Percentiles rank a stretch among this genome's conserved stretches.
phyloP scores from a whole-genome alignment of 1,284 basidiomycete species.

The Melanopsichium pennsylvanicum region DNA sequence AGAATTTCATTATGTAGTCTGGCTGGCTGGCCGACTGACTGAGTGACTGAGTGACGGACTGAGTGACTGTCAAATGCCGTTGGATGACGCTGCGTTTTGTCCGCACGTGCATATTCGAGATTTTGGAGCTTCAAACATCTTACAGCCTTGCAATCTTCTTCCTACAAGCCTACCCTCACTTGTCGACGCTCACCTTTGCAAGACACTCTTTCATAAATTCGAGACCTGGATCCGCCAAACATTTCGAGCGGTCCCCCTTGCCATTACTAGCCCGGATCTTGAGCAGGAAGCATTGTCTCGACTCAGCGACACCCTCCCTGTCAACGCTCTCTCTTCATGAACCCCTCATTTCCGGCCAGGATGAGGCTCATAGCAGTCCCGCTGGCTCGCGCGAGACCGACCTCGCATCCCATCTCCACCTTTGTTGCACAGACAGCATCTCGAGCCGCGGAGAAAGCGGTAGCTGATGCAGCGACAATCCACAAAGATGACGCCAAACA shows the following conservation, averaged over 20 bases:
- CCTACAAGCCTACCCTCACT: too few relatives aligned
- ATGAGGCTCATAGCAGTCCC: conserved; percentile 61
- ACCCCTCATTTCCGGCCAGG: background rate
- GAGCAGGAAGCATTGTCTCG: too few relatives aligned
- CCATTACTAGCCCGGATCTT: too few relatives aligned
- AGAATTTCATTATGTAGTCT: background rate
- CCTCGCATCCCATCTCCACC: conserved; percentile 51
- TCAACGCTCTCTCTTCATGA: background rate
- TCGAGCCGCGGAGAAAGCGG: conserved; percentile 34
- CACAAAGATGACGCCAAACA: conserved; percentile 10
- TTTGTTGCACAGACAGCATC: conserved; percentile 55
- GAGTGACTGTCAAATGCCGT: conserved; percentile 2
- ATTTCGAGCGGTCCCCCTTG: too few relatives aligned
- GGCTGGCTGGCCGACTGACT: background rate
- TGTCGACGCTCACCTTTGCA: background rate
- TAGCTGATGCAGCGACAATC: conserved; percentile 23
- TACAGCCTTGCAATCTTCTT: conserved; percentile 1
- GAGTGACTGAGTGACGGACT: background rate
- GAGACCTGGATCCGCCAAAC: too few relatives aligned
- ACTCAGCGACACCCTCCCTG: background rate
- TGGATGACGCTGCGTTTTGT: conserved; percentile 15
- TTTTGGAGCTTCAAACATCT: background rate
- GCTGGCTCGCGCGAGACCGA: conserved; percentile 45
- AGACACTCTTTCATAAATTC: too few relatives aligned
- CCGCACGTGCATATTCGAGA: conserved; percentile 14